Base-by-base conservation (phyloP, 2,329 filamentous ascomycete species). In the Juglanconis oblonga region DNA sequence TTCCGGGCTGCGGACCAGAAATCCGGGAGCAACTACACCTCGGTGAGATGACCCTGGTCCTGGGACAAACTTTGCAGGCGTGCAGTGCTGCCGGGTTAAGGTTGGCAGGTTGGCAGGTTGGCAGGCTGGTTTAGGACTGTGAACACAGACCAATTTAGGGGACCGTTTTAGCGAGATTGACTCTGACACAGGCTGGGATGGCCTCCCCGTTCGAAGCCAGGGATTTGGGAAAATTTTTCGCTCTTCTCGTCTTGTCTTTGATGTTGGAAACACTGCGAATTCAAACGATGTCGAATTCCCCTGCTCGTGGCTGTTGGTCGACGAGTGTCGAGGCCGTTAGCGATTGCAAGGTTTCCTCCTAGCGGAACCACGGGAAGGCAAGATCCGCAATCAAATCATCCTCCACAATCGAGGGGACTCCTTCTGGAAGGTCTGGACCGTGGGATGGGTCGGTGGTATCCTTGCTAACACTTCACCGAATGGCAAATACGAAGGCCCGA, bases 101-200 rank as follows among this genome's bases (percentile, higher is more conserved):
- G n/a, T n/a, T 17, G 5, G 31, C 49, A 17, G 33, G 33, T 38
- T 40, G 17, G 32, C 47, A 17, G 9, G 54, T 31, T 44, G 4
- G 35, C n/a, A 44, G 48, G 35, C 38, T 51, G 45, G 50, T 33
- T 38, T 14, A 44, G 52, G 44, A 49, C 31, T 52, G 45, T 57
- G 52, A 56, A 49, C 62, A 57, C 52, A 50, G 52, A 31, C 45
- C 56, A 58, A 56, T 53, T 62, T 53, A 57, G 50, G 55, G 52
- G 47, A 49, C 51, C 17, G 36, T 33, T 55, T 53, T 62, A 63
- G 62, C 62, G 62, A 63, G 17, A 63, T 62, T 63, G 55, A 42
- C 48, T 50, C 54, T 59, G 48, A n/a, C 31, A 52, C 49, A 54
- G 44, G 45, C 61, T 52, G 58, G 62, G 62, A 52, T 52, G 48